phyloP scores from a whole-genome alignment of 2,329 filamentous ascomycete species.

The Xylariaceae sp. region DNA sequence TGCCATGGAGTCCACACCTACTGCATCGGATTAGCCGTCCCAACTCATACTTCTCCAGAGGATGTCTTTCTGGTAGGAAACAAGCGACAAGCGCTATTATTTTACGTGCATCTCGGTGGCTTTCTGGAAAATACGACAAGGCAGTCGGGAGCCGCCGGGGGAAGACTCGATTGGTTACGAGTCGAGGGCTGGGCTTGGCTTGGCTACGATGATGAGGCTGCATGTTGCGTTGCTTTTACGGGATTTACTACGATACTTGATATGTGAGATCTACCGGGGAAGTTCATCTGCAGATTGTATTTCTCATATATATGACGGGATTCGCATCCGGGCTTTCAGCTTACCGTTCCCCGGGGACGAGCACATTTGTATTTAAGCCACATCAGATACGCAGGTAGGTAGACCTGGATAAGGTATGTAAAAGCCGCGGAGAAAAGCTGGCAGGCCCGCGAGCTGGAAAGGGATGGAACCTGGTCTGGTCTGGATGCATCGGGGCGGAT shows the following conservation, averaged over 20 bases:
- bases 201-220: conserved; percentile 11
- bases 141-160: not conserved
- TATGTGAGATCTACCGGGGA: too few species aligned
- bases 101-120: too few species aligned
- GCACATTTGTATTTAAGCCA: too few species aligned
- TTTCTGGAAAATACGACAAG: not conserved
- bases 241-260: too few species aligned
- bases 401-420: not conserved
- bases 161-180: not conserved
- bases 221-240: not conserved
- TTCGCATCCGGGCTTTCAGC: conserved; percentile 6
- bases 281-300: too few species aligned
- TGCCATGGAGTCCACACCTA: not conserved
- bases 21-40: conserved; percentile 8
- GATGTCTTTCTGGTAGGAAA: not conserved
- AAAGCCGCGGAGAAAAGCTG: not conserved
- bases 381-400: not conserved
- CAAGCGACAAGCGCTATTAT: conserved; percentile 6
- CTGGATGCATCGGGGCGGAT: conserved; percentile 2
- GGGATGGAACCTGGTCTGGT: conserved; percentile 3
- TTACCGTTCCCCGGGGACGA: not conserved
- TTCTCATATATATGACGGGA: not conserved
- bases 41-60: too few species aligned
- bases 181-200: not conserved
- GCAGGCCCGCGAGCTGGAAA: conserved; percentile 4